Evolutionary conservation across 163 green algal genomes (phyloP), one percentile per base, ranked within the genome.

Genomic region (Prototheca wickerhamii): DNA sequence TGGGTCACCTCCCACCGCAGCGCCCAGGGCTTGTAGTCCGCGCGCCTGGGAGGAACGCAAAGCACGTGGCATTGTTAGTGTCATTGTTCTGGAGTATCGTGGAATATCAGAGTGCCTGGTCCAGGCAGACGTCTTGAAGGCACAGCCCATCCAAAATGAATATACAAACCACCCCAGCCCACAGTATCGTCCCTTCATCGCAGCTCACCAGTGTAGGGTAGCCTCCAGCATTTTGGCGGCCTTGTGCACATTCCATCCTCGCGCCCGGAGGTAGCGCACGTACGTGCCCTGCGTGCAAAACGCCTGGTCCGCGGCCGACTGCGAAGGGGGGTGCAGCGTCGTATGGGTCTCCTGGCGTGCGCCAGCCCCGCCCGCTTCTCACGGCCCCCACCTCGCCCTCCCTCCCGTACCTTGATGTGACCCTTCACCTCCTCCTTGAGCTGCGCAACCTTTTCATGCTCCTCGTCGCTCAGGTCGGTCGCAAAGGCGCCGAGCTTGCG

Each of bases 231-330:
- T 87, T 40, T 84, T 86, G 7, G 68, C 37, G 2, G 86, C 84
- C 44, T 85, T 85, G 17, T 69, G n/a, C 1, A 91, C 26, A 51
- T 84, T 75, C 79, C 83, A 89, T 26, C 56, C 30, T 58, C 85
- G 73, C 1, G 86, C 84, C 7, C 78, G 66, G 25, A 93, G 53
- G 64, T 90, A 93, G 7, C 86, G 77, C 25, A 86, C 75, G 65
- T 89, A 87, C 1, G 77, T 87, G 54, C 74, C 76, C 21, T 81
- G 68, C 29, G 79, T 89, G 68, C 76, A 86, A 53, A 87, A 91
- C 12, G 70, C 33, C 33, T 60, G 59, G 29, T 87, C 70, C 25
- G 61, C 53, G 2, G 74, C 35, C 20, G 40, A 71, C 2, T 28
- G 21, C 65, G 70, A 68, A n/a, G 8, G 52, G 6, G n/a, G 25